A percentile compares a stretch with the other conserved stretches of the same genome.
phyloP scores from a whole-genome alignment of 192 early-diverging fungal species.

The Linnemannia hyalina region DNA sequence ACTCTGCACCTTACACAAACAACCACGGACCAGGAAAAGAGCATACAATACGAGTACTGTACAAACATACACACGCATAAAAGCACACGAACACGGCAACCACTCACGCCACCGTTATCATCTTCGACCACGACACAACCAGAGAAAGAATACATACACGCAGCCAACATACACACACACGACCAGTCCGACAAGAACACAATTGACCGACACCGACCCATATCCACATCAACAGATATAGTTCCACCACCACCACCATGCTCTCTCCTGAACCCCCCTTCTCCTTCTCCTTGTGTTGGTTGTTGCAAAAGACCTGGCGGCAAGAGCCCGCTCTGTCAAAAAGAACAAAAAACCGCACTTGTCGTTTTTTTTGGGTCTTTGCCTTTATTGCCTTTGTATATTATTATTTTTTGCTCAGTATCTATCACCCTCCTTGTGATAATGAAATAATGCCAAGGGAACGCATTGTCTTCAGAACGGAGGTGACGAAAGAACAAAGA shows the following conservation, averaged over 20 bases:
- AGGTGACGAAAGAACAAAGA: neutral
- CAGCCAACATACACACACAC: neutral
- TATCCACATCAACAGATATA: neutral
- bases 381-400: neutral
- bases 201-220: neutral
- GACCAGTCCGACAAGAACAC: neutral
- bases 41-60: neutral
- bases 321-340: neutral
- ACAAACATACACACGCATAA: neutral
- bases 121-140: neutral
- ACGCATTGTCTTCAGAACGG: neutral
- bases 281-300: neutral
- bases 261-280: neutral
- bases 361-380: neutral
- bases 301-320: neutral
- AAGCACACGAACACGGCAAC: neutral
- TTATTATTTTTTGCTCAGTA: neutral
- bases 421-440: neutral
- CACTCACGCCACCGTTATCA: neutral
- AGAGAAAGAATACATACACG: slow-evolving; percentile 1
- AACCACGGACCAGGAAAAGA: neutral
- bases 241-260: neutral
- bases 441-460: neutral
- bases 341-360: neutral
- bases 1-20: neutral